Evolutionary conservation across 768 basidiomycete genomes (phyloP).

Genomic region (Termitomyces sp.): DNA sequence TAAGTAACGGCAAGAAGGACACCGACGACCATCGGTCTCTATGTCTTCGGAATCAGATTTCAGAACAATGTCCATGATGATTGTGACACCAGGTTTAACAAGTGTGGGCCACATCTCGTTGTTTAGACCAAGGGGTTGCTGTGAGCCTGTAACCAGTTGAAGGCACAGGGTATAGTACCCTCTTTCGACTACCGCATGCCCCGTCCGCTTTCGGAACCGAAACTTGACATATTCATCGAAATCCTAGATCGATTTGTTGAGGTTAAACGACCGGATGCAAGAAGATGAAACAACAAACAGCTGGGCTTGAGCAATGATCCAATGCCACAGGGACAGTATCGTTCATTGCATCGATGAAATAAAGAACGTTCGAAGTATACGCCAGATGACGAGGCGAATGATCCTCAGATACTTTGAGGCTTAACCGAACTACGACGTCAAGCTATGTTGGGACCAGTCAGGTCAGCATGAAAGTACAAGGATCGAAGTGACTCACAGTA

Average conservation of each 20-base stretch:
- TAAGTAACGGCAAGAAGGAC: neutral
- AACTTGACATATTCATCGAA: slow-evolving; percentile 5
- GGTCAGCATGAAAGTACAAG: no score
- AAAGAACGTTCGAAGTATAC: no score
- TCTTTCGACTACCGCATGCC: no score
- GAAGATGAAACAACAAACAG: neutral
- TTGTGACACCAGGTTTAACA: slow-evolving; percentile 2
- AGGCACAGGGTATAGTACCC: neutral
- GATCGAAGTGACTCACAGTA: no score
- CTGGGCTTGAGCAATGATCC: no score
- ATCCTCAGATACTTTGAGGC: no score
- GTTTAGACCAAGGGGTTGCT: neutral
- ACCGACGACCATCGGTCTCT: no score
- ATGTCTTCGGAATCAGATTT: neutral
- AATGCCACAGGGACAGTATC: no score
- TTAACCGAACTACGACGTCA: no score
- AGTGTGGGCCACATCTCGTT: neutral
- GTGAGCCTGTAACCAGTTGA: neutral
- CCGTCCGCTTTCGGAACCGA: slow-evolving; percentile 3
- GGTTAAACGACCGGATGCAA: neutral
- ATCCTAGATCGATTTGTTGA: neutral
- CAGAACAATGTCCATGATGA: slow-evolving; percentile 3
- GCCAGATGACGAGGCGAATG: no score
- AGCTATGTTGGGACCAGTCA: no score
- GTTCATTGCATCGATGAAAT: no score